Base-by-base conservation (phyloP, 2,329 filamentous ascomycete species). In the Penicillium sp. region DNA sequence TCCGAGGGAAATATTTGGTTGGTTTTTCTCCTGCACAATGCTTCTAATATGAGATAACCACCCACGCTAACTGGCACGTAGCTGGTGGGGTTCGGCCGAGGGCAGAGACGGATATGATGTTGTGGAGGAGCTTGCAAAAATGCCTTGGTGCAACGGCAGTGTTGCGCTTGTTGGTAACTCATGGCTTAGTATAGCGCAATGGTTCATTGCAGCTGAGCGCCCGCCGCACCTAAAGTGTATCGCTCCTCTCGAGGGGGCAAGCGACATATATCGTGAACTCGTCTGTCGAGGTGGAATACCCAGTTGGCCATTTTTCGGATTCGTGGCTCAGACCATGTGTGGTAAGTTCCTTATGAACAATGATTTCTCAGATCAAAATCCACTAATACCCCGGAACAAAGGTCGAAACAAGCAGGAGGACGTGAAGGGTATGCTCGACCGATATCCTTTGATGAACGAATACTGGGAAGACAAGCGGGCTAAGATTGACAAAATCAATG, bases 21-120 rank as follows among this genome's bases (percentile, higher is more conserved):
- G 6, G 33, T 37, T n/a, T 37, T n/a, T 11, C 11, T 29, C 11
- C 2, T 31, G 29, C 13, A 3, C 29, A 14, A 11, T 31, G 11
- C 29, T 31, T 31, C 54, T 70, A 10, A 21, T 39, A 1, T 63
- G 39, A 39, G 27, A 4, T 16, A 4, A 29, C 37, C 27, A 10
- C 10, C 16, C 48, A 29, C 4, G 16, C 21, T 46, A 64, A 47
- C 66, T 37, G n/a, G 14, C 16, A n/a, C 7, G 33, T 37, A 37
- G 33, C 14, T 37, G 33, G 33, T 37, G 10, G 7, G 33, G 33
- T 8, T 37, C 33, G 3, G 33, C 33, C 16, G 33, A 71, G 45
- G 70, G 65, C 3, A 47, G 51, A n/a, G 69, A 72, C 50, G 63
- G 61, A 2, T 66, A 68, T 23, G 69, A 72, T 52, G 50, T 61